phyloP scores from a whole-genome alignment of 768 basidiomycete genomes.

The Pisolithus tinctorius region DNA sequence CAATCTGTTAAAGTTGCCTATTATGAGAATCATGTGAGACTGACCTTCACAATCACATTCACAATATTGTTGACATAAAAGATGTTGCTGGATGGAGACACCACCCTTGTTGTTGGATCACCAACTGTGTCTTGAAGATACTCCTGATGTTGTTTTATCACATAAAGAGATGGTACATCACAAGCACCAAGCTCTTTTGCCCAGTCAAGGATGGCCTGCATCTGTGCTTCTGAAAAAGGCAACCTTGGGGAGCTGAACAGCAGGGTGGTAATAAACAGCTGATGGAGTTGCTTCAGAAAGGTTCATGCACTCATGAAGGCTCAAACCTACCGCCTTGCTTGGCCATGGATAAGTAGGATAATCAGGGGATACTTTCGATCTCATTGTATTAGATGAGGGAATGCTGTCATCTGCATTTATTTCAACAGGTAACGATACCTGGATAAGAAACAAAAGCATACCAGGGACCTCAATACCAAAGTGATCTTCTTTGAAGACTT shows the following conservation, averaged over 20 bases:
- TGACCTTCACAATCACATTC: slow-evolving; percentile 7
- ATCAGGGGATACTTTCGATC: too few relatives aligned
- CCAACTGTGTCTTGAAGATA: slow-evolving; percentile 6
- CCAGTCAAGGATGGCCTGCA: slow-evolving; percentile 22
- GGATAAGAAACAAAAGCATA: too few relatives aligned
- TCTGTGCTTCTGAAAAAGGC: slow-evolving; percentile 22
- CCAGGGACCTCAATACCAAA: too few relatives aligned
- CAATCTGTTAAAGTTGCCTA: too few relatives aligned
- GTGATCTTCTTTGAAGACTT: too few relatives aligned
- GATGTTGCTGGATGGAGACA: slow-evolving; percentile 15
- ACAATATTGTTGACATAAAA: slow-evolving; percentile 16
- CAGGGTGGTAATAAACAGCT: slow-evolving; percentile 21
- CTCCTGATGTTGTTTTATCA: slow-evolving; percentile 2
- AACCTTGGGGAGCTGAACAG: slow-evolving; percentile 23
- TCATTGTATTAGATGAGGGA: too few relatives aligned
- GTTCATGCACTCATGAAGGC: too few relatives aligned
- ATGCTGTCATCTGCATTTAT: too few relatives aligned
- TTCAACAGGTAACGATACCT: too few relatives aligned
- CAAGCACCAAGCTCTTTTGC: slow-evolving; percentile 19
- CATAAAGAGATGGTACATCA: slow-evolving; percentile 17
- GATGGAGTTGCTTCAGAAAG: too few relatives aligned
- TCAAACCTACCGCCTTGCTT: too few relatives aligned
- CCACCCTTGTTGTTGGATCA: slow-evolving; percentile 14
- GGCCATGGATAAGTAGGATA: too few relatives aligned
- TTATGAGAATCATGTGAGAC: neutral